Percentiles rank a stretch among this genome's conserved stretches.
Evolutionary conservation across 208 protist species (phyloP).

Genomic region (Perkinsela sp.): DNA sequence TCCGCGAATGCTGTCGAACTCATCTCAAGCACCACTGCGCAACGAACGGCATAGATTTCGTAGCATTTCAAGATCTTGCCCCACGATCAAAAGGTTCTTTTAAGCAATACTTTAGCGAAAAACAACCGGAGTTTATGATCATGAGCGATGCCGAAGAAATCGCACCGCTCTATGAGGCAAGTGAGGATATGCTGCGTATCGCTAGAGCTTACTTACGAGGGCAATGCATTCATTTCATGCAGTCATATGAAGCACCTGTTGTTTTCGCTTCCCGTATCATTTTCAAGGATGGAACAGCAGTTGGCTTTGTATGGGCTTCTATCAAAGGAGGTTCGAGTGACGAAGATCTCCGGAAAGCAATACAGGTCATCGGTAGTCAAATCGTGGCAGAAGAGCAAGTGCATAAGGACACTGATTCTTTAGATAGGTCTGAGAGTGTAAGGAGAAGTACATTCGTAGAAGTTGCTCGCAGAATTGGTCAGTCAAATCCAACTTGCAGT

Average conservation of each 20-base stretch:
- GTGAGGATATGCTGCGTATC: background rate
- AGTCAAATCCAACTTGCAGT: background rate
- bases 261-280: background rate
- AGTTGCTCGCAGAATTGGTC: background rate
- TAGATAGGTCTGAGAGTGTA: too few relatives aligned
- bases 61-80: background rate
- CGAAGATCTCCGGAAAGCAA: background rate
- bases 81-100: slow-evolving; percentile 16
- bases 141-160: slow-evolving; percentile 60
- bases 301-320: background rate
- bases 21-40: background rate
- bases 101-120: slow-evolving; percentile 15
- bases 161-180: slow-evolving; percentile 8
- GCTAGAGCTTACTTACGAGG: background rate
- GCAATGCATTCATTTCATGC: background rate
- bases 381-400: background rate
- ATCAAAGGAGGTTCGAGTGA: background rate
- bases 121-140: slow-evolving; percentile 52
- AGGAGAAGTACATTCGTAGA: background rate
- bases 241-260: background rate
- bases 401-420: background rate
- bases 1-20: slow-evolving; percentile 22
- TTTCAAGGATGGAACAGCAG: background rate
- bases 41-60: background rate
- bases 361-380: background rate